Conservation (phyloP, 805 yeast species). For the Candida ipomoeae region DNA sequence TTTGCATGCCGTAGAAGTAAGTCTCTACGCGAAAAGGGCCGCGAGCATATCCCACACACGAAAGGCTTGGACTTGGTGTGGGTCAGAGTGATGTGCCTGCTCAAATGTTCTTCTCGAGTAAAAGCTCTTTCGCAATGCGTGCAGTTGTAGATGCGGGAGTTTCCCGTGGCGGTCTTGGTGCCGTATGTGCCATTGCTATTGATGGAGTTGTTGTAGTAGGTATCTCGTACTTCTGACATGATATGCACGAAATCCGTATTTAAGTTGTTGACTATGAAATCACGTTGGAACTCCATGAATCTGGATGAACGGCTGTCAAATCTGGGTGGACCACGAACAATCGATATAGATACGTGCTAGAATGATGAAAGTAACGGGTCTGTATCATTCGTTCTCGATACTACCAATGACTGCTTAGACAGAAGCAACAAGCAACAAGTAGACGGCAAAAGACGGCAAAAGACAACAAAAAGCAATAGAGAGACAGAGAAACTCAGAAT, state of each 20-base stretch:
- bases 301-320: neutral
- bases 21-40: slow-evolving; percentile 43
- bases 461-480: too few species aligned
- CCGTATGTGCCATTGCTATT: slow-evolving; percentile 26
- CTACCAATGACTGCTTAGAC: neutral
- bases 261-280: neutral
- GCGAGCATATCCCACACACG: slow-evolving; percentile 40
- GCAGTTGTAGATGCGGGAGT: slow-evolving; percentile 40
- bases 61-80: slow-evolving; percentile 44
- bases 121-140: slow-evolving; percentile 41
- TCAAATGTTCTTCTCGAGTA: slow-evolving; percentile 44
- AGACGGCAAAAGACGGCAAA: neutral
- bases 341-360: neutral
- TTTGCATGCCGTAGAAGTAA: slow-evolving; percentile 42
- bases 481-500: too few species aligned
- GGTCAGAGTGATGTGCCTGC: slow-evolving; percentile 40
- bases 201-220: slow-evolving; percentile 10
- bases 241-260: neutral
- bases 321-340: neutral
- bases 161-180: slow-evolving; percentile 42
- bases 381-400: neutral
- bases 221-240: slow-evolving; percentile 3
- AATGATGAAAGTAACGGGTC: neutral
- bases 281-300: neutral
- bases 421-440: neutral